Evolutionary conservation across 371 early-diverging fungal genomes (phyloP), one percentile per base, ranked within the genome.

Genomic region (Nosema granulosis): DNA sequence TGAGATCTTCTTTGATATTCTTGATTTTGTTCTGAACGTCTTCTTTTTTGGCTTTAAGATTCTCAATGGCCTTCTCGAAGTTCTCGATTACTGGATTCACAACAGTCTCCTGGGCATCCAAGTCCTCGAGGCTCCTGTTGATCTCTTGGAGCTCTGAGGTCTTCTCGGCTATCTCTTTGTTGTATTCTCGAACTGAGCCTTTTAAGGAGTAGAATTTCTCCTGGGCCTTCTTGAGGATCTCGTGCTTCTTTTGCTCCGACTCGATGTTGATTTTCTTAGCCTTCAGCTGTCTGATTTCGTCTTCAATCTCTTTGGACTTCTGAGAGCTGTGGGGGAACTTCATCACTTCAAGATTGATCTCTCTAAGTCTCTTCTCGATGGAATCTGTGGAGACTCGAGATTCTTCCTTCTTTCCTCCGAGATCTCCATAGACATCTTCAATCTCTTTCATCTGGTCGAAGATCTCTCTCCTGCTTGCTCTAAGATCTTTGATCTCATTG

Each of bases 221-320:
- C 31, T 74, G 59, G 18, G 32, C 74, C 24, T 71, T 73, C 26
- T 43, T 24, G 13, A 74, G 22, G 20, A 37, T 67, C 28, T 67
- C 79, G 24, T 37, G 31, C 37, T 74, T 81, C 32, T 77, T 68
- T 51, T 77, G 49, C 28, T 74, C 16, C 22, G 43, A 50, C 31
- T 74, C 74, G 12, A 81, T 57, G 18, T 74, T 78, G n/a, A 32
- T 65, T 59, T 76, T 82, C 67, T 78, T 71, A 3, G 29, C 26
- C 31, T 67, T 74, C 35, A 82, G 68, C 24, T 71, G 49, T 16
- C 43, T 35, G 12, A 82, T 63, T 43, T 77, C 77, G 16, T 54
- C 38, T 54, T 77, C 79, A 66, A 76, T 76, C 22, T 32, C 32
- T 68, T 76, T 82, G 34, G 81, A 81, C n/a, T 73, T 71, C 32